A percentile compares a stretch with the other conserved stretches of the same genome.
These are phyloP conservation scores for Botrytis tulipae DNA, from an alignment of 2,329 filamentous ascomycete genomes.

Conservation along the genomic window DNA sequence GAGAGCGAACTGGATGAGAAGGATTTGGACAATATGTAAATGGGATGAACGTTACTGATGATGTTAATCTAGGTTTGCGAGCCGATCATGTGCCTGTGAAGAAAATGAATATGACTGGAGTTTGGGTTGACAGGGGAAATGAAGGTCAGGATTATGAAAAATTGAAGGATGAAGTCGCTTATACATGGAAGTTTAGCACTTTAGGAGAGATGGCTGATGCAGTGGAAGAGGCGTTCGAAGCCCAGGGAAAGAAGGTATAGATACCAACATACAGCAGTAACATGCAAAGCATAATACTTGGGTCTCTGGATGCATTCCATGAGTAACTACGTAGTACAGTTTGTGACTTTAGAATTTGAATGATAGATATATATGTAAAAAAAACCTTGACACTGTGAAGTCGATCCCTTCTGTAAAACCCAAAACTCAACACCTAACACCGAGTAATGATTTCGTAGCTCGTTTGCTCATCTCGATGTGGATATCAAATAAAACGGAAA, in stretches of 20 bases:
- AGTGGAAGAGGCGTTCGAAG: conserved; percentile 24
- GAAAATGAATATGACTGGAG: conserved; percentile 53
- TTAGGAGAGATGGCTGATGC: conserved; percentile 39
- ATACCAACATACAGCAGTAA: neutral
- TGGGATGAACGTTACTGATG: neutral
- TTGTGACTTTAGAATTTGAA: neutral
- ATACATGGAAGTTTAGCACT: conserved; percentile 57
- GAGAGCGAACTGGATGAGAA: neutral
- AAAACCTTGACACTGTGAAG: neutral
- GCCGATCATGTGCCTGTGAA: conserved; percentile 67
- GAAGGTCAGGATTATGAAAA: conserved; percentile 42
- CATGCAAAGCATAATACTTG: neutral
- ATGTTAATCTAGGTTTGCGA: conserved; percentile 42
- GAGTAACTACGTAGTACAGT: neutral
- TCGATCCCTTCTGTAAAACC: neutral
- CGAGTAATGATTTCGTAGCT: conserved; percentile 8
- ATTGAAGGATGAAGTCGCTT: conserved; percentile 41
- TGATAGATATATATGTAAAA: neutral
- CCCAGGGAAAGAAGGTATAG: neutral
- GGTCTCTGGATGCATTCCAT: neutral
- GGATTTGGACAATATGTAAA: neutral
- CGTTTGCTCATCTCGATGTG: conserved; percentile 5
- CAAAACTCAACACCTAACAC: neutral
- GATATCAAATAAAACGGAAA: conserved; percentile 8
- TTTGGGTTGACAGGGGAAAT: conserved; percentile 56